phyloP scores from a whole-genome alignment of 2,329 filamentous ascomycete genomes.

The Nothopassalora personata region DNA sequence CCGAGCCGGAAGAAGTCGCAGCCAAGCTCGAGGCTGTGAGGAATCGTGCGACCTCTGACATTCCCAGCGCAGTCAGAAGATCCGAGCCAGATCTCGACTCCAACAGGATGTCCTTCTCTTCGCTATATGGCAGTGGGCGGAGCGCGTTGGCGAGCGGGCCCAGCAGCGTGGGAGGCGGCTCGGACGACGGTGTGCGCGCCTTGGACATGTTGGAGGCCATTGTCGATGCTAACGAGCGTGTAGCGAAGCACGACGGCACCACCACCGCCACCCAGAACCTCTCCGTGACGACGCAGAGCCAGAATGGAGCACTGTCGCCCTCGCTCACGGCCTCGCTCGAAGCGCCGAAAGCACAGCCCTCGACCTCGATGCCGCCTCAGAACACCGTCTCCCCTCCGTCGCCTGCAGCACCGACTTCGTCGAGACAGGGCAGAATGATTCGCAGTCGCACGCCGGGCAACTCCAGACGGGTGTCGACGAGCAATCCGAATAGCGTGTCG shows the following conservation, averaged over 20 bases:
- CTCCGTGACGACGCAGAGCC: conserved; percentile 41
- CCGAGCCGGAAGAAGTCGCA: conserved; percentile 12
- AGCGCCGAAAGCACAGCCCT: conserved; percentile 5
- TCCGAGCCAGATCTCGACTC: conserved; percentile 39
- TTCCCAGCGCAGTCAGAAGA: conserved; percentile 20
- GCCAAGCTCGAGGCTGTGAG: conserved; percentile 12
- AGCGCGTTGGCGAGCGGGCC: conserved; percentile 42
- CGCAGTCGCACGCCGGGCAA: conserved; percentile 46
- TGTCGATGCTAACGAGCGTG: conserved; percentile 11
- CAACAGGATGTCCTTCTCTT: conserved; percentile 68
- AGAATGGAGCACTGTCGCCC: conserved; percentile 42
- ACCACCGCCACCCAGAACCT: conserved; percentile 44
- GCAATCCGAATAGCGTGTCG: conserved; percentile 75
- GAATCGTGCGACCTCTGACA: conserved; percentile 11
- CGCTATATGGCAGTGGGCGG: conserved; percentile 63
- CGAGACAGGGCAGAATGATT: conserved; percentile 22
- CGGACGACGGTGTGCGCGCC: conserved; percentile 39
- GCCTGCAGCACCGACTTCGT: conserved; percentile 13
- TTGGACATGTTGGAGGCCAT: conserved; percentile 10
- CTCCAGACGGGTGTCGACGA: conserved; percentile 74
- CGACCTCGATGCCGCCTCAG: conserved; percentile 44
- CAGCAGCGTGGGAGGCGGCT: conserved; percentile 41
- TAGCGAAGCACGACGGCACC: conserved; percentile 14
- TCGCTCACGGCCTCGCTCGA: conserved; percentile 24
- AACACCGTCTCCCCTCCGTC: conserved; percentile 62